phyloP scores from a whole-genome alignment of 306 rosid species.

The Acacia confusa region DNA sequence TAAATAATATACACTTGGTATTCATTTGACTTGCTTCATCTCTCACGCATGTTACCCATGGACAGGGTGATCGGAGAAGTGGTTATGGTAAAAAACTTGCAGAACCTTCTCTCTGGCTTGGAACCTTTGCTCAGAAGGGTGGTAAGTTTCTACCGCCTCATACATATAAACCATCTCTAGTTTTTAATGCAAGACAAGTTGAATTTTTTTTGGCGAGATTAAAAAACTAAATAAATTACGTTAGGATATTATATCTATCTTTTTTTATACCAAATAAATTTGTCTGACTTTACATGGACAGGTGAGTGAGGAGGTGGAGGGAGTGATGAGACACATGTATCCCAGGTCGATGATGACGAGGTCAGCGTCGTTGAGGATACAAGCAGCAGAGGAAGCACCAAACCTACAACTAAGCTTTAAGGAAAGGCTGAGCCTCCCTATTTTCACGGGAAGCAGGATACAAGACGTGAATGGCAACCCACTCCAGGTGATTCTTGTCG shows the following conservation, averaged over 20 bases:
- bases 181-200: too few relatives aligned
- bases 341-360: slow-evolving; percentile 36
- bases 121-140: slow-evolving; percentile 84
- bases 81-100: slow-evolving; percentile 56
- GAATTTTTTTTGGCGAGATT: too few relatives aligned
- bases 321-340: slow-evolving; percentile 33
- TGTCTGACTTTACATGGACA: not conserved
- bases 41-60: not conserved
- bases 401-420: slow-evolving; percentile 48
- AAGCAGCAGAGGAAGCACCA: slow-evolving; percentile 51
- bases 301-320: slow-evolving; percentile 83
- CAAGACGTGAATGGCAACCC: slow-evolving; percentile 46
- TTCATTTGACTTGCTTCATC: not conserved
- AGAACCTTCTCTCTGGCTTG: slow-evolving; percentile 55
- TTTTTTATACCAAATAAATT: too few relatives aligned
- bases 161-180: too few relatives aligned
- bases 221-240: too few relatives aligned
- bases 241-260: too few relatives aligned
- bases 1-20: not conserved
- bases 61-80: slow-evolving; percentile 73
- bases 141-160: slow-evolving; percentile 39
- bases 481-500: slow-evolving; percentile 47
- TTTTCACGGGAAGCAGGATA: slow-evolving; percentile 69
- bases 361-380: slow-evolving; percentile 65
- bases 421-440: slow-evolving; percentile 45